Evolutionary conservation across 805 yeast genomes (phyloP).

Genomic region (Kodamaea jinghongensis): DNA sequence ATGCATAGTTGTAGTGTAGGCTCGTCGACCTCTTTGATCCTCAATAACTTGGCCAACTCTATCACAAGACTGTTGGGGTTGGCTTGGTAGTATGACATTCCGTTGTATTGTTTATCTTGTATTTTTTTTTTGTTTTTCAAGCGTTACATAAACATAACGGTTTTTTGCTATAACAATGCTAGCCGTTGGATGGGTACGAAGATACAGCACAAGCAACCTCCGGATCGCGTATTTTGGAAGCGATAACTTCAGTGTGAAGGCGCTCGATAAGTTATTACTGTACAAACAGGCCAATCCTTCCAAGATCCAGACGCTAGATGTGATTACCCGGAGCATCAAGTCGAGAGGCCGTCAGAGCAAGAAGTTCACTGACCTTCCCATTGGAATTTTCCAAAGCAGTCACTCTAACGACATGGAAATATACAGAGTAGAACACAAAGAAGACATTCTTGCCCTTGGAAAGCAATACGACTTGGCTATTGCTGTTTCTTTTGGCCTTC

Average conservation of each 20-base stretch:
- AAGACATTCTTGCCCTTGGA: constrained; percentile 32
- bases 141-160: not conserved
- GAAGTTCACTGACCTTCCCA: constrained; percentile 50
- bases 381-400: constrained; percentile 29
- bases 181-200: not conserved
- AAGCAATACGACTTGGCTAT: constrained; percentile 58
- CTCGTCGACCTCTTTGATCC: constrained; percentile 24
- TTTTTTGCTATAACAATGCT: not conserved
- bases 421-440: constrained; percentile 49
- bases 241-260: constrained; percentile 62
- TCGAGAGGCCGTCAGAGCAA: constrained; percentile 58
- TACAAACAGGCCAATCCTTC: constrained; percentile 13
- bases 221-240: constrained; percentile 73
- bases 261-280: constrained; percentile 42
- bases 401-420: constrained; percentile 30
- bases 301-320: constrained; percentile 45
- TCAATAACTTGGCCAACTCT: constrained; percentile 26
- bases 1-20: constrained; percentile 30
- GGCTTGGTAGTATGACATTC: constrained; percentile 7
- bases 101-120: not conserved
- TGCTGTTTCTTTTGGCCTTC: constrained; percentile 88
- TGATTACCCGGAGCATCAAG: constrained; percentile 64
- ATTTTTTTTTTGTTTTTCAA: not conserved
- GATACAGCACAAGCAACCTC: constrained; percentile 5
- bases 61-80: constrained; percentile 11